Conservation (phyloP, 23 red algal species). For the Gracilaria gracilis region DNA sequence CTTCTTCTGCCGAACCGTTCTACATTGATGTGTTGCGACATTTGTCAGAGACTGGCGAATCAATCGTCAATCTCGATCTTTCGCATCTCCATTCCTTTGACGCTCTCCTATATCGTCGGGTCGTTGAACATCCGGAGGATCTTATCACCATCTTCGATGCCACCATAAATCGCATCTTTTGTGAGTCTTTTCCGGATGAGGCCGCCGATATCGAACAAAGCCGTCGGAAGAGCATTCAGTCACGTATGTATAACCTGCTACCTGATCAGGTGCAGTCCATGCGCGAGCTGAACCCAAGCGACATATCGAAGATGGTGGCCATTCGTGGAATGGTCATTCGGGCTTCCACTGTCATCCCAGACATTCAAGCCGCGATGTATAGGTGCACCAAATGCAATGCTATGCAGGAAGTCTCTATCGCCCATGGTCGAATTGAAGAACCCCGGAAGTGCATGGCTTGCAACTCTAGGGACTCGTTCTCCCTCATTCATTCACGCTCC, state of each 20-base stretch:
- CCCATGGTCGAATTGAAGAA: conserved; percentile 86
- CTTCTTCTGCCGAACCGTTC: conserved; percentile 8
- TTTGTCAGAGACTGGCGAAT: conserved; percentile 75
- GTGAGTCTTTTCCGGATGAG: conserved; percentile 56
- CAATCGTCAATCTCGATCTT: conserved; percentile 82
- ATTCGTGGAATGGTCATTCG: conserved; percentile 98
- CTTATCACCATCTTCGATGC: conserved; percentile 89
- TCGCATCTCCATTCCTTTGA: conserved; percentile 78
- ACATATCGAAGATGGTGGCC: conserved; percentile 81
- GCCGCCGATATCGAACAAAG: conserved; percentile 39
- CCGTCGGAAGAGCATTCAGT: conserved; percentile 50
- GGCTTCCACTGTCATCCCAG: conserved; percentile 79
- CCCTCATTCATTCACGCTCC: conserved; percentile 89
- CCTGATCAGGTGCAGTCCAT: conserved; percentile 77
- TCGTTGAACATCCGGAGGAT: conserved; percentile 84
- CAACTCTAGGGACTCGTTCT: conserved; percentile 74
- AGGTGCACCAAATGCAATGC: conserved; percentile 83
- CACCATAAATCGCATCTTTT: conserved; percentile 73
- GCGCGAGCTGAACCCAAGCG: conserved; percentile 85
- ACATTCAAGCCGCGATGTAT: conserved; percentile 94
- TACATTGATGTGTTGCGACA: conserved; percentile 71
- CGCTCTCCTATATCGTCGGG: conserved; percentile 61
- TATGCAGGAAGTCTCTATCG: conserved; percentile 74
- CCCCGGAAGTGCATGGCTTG: conserved; percentile 85
- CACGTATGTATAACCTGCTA: conserved; percentile 82